Base-by-base conservation (phyloP, 352 stramenopile species). In the Globisporangium lucens region DNA sequence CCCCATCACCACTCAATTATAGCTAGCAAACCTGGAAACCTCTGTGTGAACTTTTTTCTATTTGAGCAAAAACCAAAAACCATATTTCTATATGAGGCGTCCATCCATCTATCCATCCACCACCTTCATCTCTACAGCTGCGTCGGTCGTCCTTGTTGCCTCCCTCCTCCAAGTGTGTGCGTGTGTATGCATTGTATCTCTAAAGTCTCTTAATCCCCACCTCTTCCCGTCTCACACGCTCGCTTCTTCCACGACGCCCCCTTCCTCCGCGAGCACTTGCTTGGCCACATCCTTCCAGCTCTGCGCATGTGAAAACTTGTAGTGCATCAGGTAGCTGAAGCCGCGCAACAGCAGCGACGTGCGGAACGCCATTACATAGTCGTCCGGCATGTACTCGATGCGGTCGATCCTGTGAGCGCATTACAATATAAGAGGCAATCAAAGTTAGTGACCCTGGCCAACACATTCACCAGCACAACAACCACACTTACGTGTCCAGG, bases 341-440 rank as follows among this genome's bases (percentile, higher is more conserved):
- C 89, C 89, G 27, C 89, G 87, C 33, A 96, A 70, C 56, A 97
- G 72, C 46, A 97, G 77, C 43, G 89, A 96, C 55, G 83, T 87
- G 63, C 89, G 85, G 65, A 92, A 94, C 17, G 88, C 86, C 88
- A 96, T 96, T 41, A 96, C 84, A 65, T 93, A 96, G 62, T 96
- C 88, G 61, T 94, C 85, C 20, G 84, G 82, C 65, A 93, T 89
- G 67, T 91, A 78, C 67, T 87, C 83, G 65, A 96, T 90, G 12
- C 80, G 83, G 60, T 94, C 85, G 49, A 94, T 91, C 56, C 83
- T 91, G 41, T 43, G 67, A 36, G 66, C 12, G 36, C 12, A 43
- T 43, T 27, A 30, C 1, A 47, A 22, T 38, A 55, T 2, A 69
- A 30, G 61, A 2, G 62, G 22, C 47, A 65, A 38, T 43, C 38